Evolutionary conservation across 2,329 filamentous ascomycete genomes (phyloP).

Genomic region (Fusarium drepaniforme): DNA sequence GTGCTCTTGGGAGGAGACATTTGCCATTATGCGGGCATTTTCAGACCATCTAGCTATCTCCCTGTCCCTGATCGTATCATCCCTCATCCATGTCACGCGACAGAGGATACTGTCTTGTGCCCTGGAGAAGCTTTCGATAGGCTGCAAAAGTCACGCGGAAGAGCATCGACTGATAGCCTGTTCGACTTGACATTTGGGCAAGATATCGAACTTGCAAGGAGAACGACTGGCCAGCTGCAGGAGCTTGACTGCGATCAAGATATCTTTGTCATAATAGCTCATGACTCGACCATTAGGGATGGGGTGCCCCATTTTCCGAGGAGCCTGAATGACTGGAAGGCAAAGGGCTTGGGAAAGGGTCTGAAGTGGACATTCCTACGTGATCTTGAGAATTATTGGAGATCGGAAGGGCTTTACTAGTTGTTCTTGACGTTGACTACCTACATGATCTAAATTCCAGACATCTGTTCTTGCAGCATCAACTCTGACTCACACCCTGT

Average conservation of each 20-base stretch:
- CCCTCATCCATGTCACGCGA: conserved; percentile 33
- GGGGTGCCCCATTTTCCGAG: conserved; percentile 38
- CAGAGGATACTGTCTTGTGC: conserved; percentile 14
- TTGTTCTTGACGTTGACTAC: neutral
- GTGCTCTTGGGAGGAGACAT: conserved; percentile 57
- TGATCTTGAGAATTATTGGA: conserved; percentile 36
- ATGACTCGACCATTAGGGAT: conserved; percentile 38
- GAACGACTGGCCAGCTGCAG: conserved; percentile 27
- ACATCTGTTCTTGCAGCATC: neutral
- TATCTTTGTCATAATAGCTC: conserved; percentile 34
- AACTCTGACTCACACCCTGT: neutral
- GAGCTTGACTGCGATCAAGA: conserved; percentile 37
- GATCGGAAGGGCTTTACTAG: conserved; percentile 22
- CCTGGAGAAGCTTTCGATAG: conserved; percentile 31
- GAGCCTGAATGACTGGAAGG: conserved; percentile 38
- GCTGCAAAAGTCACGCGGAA: conserved; percentile 34
- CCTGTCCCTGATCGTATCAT: conserved; percentile 48
- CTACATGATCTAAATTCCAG: neutral
- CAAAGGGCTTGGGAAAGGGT: conserved; percentile 16
- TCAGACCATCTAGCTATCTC: conserved; percentile 50
- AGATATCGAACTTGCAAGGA: conserved; percentile 28
- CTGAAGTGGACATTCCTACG: conserved; percentile 38
- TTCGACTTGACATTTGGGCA: conserved; percentile 37
- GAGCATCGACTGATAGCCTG: conserved; percentile 22
- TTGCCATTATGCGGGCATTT: conserved; percentile 54